Conservation (phyloP, 495 filamentous ascomycete species). For the Penicillium pulvis region DNA sequence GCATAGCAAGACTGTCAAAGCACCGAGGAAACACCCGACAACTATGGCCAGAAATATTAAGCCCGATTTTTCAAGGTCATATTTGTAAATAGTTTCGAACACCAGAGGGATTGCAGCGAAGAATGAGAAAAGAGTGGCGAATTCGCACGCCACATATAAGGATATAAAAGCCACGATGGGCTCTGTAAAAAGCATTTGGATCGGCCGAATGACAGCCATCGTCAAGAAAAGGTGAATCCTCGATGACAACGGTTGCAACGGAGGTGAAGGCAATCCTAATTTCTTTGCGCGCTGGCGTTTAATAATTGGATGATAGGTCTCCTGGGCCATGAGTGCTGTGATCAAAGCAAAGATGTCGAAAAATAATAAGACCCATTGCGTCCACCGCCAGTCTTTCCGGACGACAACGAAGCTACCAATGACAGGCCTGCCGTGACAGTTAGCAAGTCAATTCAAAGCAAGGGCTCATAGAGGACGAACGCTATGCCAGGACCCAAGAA, state of each 20-base stretch:
- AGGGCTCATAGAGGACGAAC: conserved; percentile 26
- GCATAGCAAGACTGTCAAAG: conserved; percentile 45
- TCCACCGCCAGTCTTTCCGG: conserved; percentile 64
- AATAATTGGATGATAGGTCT: conserved; percentile 67
- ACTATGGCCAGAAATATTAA: conserved; percentile 62
- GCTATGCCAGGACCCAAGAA: conserved; percentile 35
- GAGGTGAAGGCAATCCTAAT: conserved; percentile 39
- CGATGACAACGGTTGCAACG: conserved; percentile 32
- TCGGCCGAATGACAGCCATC: conserved; percentile 59
- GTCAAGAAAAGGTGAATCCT: conserved; percentile 54
- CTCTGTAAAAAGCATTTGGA: conserved; percentile 65
- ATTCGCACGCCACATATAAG: conserved; percentile 64
- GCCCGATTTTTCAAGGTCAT: conserved; percentile 51
- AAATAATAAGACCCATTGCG: conserved; percentile 56
- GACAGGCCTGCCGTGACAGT: conserved; percentile 43
- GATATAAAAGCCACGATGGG: conserved; percentile 64
- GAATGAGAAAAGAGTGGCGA: conserved; percentile 65
- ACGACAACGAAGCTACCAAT: conserved; percentile 64
- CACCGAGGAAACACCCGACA: conserved; percentile 55
- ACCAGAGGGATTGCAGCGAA: conserved; percentile 64
- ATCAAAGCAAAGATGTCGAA: conserved; percentile 44
- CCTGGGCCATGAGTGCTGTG: conserved; percentile 32
- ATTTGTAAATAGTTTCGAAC: conserved; percentile 53
- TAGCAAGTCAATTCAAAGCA: conserved; percentile 36
- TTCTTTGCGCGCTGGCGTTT: conserved; percentile 51